phyloP scores from a whole-genome alignment of 495 filamentous ascomycete species.

The Aspergillus panamensis region DNA sequence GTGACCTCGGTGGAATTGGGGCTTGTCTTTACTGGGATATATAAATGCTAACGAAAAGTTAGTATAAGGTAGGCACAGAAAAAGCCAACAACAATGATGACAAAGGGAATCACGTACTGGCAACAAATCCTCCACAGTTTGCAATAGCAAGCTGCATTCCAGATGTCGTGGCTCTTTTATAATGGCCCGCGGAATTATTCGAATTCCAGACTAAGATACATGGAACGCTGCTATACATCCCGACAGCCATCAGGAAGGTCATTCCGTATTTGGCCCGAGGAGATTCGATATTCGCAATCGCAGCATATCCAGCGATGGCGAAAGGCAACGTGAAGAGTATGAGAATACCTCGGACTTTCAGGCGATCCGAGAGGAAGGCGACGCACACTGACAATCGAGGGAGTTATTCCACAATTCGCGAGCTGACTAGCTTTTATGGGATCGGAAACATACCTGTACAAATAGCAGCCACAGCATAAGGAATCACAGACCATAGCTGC shows the following conservation, averaged over 20 bases:
- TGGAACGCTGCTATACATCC: constrained; percentile 48
- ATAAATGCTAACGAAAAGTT: constrained; percentile 46
- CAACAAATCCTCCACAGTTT: constrained; percentile 56
- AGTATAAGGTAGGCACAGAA: neutral
- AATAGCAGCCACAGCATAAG: constrained; percentile 75
- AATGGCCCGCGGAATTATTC: constrained; percentile 58
- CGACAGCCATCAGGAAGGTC: constrained; percentile 52
- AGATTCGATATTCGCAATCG: constrained; percentile 43
- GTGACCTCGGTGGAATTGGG: constrained; percentile 51
- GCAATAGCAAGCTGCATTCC: constrained; percentile 55
- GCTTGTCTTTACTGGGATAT: constrained; percentile 52
- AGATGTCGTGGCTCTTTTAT: constrained; percentile 56
- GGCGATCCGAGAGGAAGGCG: constrained; percentile 44
- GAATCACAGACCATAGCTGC: constrained; percentile 82
- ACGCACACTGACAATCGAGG: constrained; percentile 30
- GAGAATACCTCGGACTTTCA: constrained; percentile 43
- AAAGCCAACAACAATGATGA: neutral
- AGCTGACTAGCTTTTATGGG: constrained; percentile 43
- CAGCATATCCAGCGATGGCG: constrained; percentile 48
- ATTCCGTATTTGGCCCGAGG: constrained; percentile 50
- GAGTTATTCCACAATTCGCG: neutral
- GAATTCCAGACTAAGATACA: constrained; percentile 55
- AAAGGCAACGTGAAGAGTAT: constrained; percentile 48
- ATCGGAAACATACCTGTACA: constrained; percentile 71
- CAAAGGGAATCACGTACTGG: constrained; percentile 42